These are phyloP conservation scores for Corylus americana DNA, from an alignment of 306 rosid genomes.

Conservation along the genomic window DNA sequence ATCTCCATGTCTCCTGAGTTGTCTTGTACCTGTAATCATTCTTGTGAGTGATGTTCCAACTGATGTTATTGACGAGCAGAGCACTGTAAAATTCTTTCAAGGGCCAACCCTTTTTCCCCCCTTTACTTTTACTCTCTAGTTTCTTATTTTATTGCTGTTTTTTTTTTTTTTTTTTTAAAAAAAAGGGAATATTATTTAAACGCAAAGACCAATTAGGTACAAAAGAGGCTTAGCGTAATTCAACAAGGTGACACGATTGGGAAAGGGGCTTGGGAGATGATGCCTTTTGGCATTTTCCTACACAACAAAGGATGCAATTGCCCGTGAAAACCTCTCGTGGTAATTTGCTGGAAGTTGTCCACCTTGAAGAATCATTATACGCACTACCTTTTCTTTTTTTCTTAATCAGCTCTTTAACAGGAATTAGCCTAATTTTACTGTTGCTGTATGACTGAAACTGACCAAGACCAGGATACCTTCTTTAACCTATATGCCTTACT, in stretches of 20 bases:
- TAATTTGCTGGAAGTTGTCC: slow-evolving; percentile 50
- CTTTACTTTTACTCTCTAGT: slow-evolving; percentile 21
- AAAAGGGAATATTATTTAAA: no score
- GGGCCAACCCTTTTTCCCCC: slow-evolving; percentile 9
- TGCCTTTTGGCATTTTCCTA: slow-evolving; percentile 41
- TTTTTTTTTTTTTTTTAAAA: neutral
- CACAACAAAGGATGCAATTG: slow-evolving; percentile 54
- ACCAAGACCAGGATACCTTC: neutral
- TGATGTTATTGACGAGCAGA: slow-evolving; percentile 39
- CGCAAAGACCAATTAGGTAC: neutral
- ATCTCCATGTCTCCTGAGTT: slow-evolving; percentile 43
- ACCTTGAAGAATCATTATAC: slow-evolving; percentile 59
- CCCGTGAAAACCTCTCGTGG: slow-evolving; percentile 72
- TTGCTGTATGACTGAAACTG: neutral
- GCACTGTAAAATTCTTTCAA: slow-evolving; percentile 29
- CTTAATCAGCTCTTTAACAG: slow-evolving; percentile 23
- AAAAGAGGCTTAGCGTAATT: neutral
- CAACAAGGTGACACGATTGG: slow-evolving; percentile 48
- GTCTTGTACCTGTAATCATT: slow-evolving; percentile 40
- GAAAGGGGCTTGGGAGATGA: slow-evolving; percentile 37
- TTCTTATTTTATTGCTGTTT: slow-evolving; percentile 11
- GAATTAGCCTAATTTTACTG: neutral
- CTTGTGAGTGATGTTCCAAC: slow-evolving; percentile 36
- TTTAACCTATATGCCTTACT: neutral
- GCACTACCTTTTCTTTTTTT: slow-evolving; percentile 19